phyloP scores from a whole-genome alignment of 805 yeast genomes.

The Cyberlindnera maritima region DNA sequence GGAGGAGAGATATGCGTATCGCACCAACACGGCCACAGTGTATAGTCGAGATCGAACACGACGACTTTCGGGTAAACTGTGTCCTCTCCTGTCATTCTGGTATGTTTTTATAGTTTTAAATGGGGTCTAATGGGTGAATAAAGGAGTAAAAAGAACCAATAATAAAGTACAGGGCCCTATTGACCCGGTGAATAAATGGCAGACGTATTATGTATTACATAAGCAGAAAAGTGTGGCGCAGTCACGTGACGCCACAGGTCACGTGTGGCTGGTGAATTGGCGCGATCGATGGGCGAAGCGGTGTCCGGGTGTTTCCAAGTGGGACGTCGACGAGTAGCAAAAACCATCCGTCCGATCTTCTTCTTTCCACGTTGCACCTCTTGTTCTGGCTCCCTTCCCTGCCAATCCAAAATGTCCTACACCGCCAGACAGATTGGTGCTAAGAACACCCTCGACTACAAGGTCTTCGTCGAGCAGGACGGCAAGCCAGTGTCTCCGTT shows the following conservation, averaged over 20 bases:
- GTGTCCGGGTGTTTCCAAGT: background rate
- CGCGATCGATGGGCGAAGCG: background rate
- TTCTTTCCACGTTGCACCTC: too few relatives aligned
- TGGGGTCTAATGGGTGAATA: too few relatives aligned
- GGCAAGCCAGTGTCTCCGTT: conserved; percentile 93
- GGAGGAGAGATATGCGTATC: conserved; percentile 70
- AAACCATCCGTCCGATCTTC: too few relatives aligned
- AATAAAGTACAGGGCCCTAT: too few relatives aligned
- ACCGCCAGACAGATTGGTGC: conserved; percentile 93
- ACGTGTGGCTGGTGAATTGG: too few relatives aligned
- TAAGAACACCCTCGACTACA: conserved; percentile 91
- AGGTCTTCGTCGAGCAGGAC: conserved; percentile 85
- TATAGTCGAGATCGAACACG: conserved; percentile 74
- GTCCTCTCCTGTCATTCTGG: too few relatives aligned
- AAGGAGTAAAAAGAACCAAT: background rate
- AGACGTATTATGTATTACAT: background rate
- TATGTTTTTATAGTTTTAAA: background rate
- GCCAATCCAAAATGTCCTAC: conserved; percentile 37
- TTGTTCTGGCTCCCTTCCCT: too few relatives aligned
- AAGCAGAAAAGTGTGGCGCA: background rate
- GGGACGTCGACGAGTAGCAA: background rate
- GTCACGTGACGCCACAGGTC: too few relatives aligned
- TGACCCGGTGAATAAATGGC: too few relatives aligned
- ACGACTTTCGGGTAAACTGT: conserved; percentile 44
- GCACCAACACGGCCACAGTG: conserved; percentile 84